Evolutionary conservation across 2,329 filamentous ascomycete genomes (phyloP).

Genomic region (Amphichorda felina): DNA sequence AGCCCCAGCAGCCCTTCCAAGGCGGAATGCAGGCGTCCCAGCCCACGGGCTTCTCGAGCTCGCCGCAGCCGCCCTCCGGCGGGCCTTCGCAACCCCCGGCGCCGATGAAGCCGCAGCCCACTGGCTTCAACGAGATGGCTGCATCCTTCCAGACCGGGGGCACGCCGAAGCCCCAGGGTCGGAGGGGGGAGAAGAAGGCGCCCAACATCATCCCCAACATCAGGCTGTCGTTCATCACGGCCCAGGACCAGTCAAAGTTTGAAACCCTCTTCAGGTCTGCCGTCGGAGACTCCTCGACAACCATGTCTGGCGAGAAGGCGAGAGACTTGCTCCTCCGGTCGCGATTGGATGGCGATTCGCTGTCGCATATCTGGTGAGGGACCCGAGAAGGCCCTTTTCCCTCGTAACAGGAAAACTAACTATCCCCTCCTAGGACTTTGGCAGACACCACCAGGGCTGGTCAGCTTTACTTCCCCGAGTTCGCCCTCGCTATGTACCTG

Average conservation of each 20-base stretch:
- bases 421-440: constrained; percentile 51
- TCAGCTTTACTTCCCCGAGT: constrained; percentile 93
- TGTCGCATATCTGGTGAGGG: constrained; percentile 97
- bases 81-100: constrained; percentile 35
- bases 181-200: constrained; percentile 35
- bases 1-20: constrained; percentile 25
- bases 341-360: constrained; percentile 71
- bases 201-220: constrained; percentile 83
- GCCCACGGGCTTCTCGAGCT: constrained; percentile 30
- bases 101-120: constrained; percentile 53
- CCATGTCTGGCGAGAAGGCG: constrained; percentile 86
- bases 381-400: constrained; percentile 17
- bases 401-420: constrained; percentile 2
- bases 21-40: constrained; percentile 23
- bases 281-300: constrained; percentile 70
- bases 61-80: constrained; percentile 36
- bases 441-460: constrained; percentile 94
- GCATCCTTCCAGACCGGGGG: constrained; percentile 49
- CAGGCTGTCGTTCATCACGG: constrained; percentile 89
- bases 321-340: constrained; percentile 82
- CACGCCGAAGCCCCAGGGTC: constrained; percentile 29
- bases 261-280: constrained; percentile 96
- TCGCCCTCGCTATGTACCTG: constrained; percentile 95
- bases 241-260: constrained; percentile 89
- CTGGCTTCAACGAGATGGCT: constrained; percentile 55